phyloP scores from a whole-genome alignment of 2,329 filamentous ascomycete species.

The Thielaviopsis musarum region DNA sequence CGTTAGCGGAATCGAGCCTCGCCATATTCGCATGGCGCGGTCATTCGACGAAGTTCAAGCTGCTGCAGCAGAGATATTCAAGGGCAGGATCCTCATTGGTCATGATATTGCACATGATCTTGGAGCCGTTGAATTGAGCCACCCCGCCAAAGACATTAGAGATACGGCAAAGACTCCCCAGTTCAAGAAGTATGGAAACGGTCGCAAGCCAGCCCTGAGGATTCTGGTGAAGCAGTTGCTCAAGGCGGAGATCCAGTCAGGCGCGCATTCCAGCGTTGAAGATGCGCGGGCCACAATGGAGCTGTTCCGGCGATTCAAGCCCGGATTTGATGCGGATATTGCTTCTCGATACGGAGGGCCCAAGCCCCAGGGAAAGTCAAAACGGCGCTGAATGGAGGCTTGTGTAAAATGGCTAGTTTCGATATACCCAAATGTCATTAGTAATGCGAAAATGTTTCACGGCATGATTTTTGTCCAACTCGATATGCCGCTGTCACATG shows the following conservation, averaged over 20 bases:
- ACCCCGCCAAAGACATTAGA: conserved; percentile 61
- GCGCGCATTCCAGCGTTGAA: conserved; percentile 49
- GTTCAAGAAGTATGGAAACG: conserved; percentile 53
- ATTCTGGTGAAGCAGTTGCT: conserved; percentile 40
- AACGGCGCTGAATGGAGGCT: not conserved
- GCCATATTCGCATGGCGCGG: conserved; percentile 53
- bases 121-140: conserved; percentile 57
- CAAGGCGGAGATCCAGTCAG: conserved; percentile 44
- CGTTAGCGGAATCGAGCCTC: conserved; percentile 65
- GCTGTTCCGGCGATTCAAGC: conserved; percentile 68
- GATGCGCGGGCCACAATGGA: conserved; percentile 86
- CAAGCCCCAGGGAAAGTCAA: conserved; percentile 19
- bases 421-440: not conserved
- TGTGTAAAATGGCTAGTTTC: too few relatives aligned
- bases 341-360: conserved; percentile 38
- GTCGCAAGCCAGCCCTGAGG: conserved; percentile 51
- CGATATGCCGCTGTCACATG: not conserved
- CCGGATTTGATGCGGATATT: conserved; percentile 70
- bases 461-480: not conserved
- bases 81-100: conserved; percentile 59
- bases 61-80: conserved; percentile 51
- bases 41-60: conserved; percentile 62
- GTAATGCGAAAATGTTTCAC: not conserved
- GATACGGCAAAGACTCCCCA: conserved; percentile 67
- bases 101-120: conserved; percentile 73